A percentile compares a stretch with the other conserved stretches of the same genome.
phyloP scores from a whole-genome alignment of 2,329 filamentous ascomycete species.

The Trichoderma oligosporum region DNA sequence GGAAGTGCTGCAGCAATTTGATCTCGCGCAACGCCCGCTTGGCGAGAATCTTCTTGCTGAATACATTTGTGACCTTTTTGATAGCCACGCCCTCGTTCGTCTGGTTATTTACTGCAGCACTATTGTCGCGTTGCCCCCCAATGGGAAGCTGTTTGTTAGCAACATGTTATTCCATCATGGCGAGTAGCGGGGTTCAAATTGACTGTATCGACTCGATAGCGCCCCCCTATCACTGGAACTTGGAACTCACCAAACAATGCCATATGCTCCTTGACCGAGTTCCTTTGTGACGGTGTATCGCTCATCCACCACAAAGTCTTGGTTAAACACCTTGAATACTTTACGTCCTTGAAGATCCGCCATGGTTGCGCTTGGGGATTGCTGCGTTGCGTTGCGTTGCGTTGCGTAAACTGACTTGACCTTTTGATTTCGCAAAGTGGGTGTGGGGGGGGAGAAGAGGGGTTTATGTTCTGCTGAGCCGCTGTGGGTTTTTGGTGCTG shows the following conservation, averaged over 20 bases:
- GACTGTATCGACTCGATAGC: slow-evolving; percentile 1
- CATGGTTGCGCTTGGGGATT: slow-evolving; percentile 29
- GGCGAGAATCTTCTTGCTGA: slow-evolving; percentile 99
- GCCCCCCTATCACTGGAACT: neutral
- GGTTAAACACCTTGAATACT: slow-evolving; percentile 99
- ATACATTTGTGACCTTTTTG: slow-evolving; percentile 99
- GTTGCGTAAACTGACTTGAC: neutral
- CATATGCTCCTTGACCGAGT: slow-evolving; percentile 94
- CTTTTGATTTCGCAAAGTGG: neutral
- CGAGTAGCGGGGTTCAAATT: slow-evolving; percentile 26
- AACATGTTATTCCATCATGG: slow-evolving; percentile 20
- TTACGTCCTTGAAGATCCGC: slow-evolving; percentile 60
- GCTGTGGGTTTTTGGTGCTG: slow-evolving; percentile 2
- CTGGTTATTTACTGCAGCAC: slow-evolving; percentile 86
- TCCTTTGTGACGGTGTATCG: slow-evolving; percentile 99
- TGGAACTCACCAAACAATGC: slow-evolving; percentile 82
- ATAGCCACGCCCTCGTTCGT: slow-evolving; percentile 93
- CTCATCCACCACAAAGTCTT: slow-evolving; percentile 98
- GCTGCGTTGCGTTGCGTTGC: no score
- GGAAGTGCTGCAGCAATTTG: slow-evolving; percentile 96
- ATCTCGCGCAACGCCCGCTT: slow-evolving; percentile 98
- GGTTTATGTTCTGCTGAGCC: slow-evolving; percentile 8
- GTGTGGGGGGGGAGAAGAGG: slow-evolving; percentile 7
- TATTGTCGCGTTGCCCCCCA: slow-evolving; percentile 37
- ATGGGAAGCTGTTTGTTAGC: slow-evolving; percentile 27